A percentile compares a stretch with the other conserved stretches of the same genome.
Conservation (phyloP, 1,139 yeast species). For the Nadsonia starkeyi-henricii region DNA sequence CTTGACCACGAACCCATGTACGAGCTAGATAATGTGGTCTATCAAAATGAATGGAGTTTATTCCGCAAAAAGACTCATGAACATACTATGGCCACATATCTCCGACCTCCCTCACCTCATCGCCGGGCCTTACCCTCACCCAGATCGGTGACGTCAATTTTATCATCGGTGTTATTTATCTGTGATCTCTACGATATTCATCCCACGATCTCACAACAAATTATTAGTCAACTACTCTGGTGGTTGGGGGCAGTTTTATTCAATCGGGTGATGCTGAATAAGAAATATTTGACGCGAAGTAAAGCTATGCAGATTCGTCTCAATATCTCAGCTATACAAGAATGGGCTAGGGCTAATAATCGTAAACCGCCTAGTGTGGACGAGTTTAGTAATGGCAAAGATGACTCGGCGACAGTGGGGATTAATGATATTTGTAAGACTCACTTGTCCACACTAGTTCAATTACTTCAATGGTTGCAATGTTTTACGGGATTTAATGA, state of each 20-base stretch:
- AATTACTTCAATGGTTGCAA: conserved; percentile 81
- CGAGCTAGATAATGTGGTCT: conserved; percentile 27
- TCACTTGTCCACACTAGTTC: conserved; percentile 62
- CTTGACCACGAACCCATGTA: conserved; percentile 32
- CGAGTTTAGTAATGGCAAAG: conserved; percentile 19
- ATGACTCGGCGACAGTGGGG: conserved; percentile 18
- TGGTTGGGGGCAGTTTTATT: conserved; percentile 64
- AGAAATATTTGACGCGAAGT: conserved; percentile 59
- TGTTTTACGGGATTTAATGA: conserved; percentile 56
- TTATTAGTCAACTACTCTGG: conserved; percentile 64
- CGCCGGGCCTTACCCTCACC: conserved; percentile 73
- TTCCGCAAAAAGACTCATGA: conserved; percentile 23
- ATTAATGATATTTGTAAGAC: conserved; percentile 39
- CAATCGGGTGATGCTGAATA: conserved; percentile 53
- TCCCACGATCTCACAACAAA: conserved; percentile 58
- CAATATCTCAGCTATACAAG: conserved; percentile 75
- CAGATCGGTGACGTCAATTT: conserved; percentile 64
- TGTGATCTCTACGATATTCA: conserved; percentile 71
- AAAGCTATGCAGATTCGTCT: conserved; percentile 83
- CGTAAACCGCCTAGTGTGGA: conserved; percentile 32
- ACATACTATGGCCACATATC: conserved; percentile 47
- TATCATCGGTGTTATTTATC: conserved; percentile 80
- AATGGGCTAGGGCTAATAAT: conserved; percentile 81
- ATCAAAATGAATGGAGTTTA: conserved; percentile 30
- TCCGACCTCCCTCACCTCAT: conserved; percentile 60